These are phyloP conservation scores for Macadamia integrifolia DNA, from an alignment of 164 flowering plant species.

Conservation along the genomic window DNA sequence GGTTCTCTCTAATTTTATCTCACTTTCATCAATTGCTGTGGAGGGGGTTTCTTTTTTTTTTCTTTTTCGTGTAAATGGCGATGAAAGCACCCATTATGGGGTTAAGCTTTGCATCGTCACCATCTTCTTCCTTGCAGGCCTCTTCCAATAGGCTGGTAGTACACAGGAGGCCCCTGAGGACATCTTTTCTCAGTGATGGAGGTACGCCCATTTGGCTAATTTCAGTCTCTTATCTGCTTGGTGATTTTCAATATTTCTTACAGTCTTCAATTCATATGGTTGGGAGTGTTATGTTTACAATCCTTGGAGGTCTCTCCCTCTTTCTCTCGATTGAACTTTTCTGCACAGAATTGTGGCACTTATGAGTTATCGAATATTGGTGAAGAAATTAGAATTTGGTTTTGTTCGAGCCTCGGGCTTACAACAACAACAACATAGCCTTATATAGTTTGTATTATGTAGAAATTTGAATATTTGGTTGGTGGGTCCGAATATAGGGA, in stretches of 20 bases:
- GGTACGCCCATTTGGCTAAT: slow-evolving; percentile 16
- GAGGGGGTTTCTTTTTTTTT: slow-evolving; percentile 6
- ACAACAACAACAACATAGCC: too few species aligned
- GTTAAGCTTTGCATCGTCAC: slow-evolving; percentile 21
- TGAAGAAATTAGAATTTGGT: not conserved
- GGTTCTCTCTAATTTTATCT: not conserved
- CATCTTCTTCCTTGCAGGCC: slow-evolving; percentile 22
- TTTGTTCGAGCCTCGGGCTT: not conserved
- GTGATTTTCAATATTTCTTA: not conserved
- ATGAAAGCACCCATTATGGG: slow-evolving; percentile 25
- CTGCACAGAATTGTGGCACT: not conserved
- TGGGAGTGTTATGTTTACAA: not conserved
- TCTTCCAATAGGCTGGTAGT: slow-evolving; percentile 19
- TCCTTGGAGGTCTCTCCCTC: not conserved
- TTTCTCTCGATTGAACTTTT: not conserved
- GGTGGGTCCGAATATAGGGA: not conserved
- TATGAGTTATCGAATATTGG: not conserved
- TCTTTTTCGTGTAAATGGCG: slow-evolving; percentile 18
- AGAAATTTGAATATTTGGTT: not conserved
- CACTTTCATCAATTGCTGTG: not conserved
- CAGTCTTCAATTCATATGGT: not conserved
- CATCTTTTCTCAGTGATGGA: slow-evolving; percentile 31
- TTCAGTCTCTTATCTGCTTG: not conserved
- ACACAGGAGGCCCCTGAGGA: slow-evolving; percentile 16
- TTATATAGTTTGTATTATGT: not conserved